Conservation (phyloP, 2,329 filamentous ascomycete species). For the Alternaria sp. region DNA sequence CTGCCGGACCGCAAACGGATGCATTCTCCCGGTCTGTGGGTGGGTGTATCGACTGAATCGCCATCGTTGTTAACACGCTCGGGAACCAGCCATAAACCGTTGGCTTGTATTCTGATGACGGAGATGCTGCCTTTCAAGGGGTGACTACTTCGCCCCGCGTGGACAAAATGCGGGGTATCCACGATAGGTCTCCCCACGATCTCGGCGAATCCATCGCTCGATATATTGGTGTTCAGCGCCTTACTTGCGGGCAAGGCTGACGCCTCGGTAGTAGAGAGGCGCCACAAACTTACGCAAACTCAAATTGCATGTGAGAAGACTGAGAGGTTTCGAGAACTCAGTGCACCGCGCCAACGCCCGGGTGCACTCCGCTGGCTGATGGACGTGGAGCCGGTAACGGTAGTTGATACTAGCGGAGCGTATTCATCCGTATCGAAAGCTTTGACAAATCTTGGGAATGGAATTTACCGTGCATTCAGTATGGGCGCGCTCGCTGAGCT, state of each 20-base stretch:
- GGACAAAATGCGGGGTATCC: conserved; percentile 21
- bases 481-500: neutral
- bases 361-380: neutral
- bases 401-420: neutral
- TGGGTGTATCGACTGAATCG: neutral
- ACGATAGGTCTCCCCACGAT: conserved; percentile 6
- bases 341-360: neutral
- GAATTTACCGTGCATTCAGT: neutral
- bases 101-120: conserved; percentile 8
- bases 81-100: conserved; percentile 15
- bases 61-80: neutral
- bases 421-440: neutral
- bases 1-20: neutral
- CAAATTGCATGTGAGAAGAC: neutral
- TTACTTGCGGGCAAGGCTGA: neutral
- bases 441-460: neutral
- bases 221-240: neutral
- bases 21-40: neutral
- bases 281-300: neutral
- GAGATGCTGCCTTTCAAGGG: conserved; percentile 17
- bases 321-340: neutral
- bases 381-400: neutral
- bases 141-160: conserved; percentile 3
- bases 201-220: neutral
- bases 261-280: neutral